Evolutionary conservation across 2,329 filamentous ascomycete species (phyloP), one percentile per base, ranked within the genome.

Genomic region (Cercospora sp.): DNA sequence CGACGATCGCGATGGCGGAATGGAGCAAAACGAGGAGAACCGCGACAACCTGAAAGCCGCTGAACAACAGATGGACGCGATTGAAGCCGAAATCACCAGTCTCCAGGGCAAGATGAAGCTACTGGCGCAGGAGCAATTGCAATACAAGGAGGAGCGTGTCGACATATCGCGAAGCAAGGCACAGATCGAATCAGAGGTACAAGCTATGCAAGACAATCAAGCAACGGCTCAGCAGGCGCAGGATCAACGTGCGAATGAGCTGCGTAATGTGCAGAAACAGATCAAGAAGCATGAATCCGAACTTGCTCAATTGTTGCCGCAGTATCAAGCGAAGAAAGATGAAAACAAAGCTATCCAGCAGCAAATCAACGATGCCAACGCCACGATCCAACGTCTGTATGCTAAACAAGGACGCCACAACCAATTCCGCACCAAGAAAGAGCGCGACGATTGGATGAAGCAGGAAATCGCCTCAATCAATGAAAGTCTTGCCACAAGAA

Each of bases 371-470:
- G 85, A 91, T 60, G 91, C 91, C 0, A 91, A 96, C 75, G 90
- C 90, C 7, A 86, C 87, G 5, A 87, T 92, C 51, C 89, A 91
- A 71, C 89, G 94, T 42, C 86, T 99, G 7, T 92, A 96, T 76
- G 92, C 91, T 61, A 99, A 99, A 79, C 94, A 99, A 80, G 93
- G 91, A 53, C 90, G 94, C 57, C 93, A 91, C 72, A 90, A 91
- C 18, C 91, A 93, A 70, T 99, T 97, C 80, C 91, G 87, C 76
- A 96, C 89, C 78, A 97, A 97, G 82, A 87, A 87, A 8, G 93
- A 98, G 77, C 90, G 96, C 53, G 94, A 99, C 78, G 87, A 88
- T 39, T 97, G 88, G 84, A 83, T 99, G 60, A 88, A 88, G 69
- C 86, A 88, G 69, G 91, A 97, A 79, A 92, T 98, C 65, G 85